Evolutionary conservation across 2,329 filamentous ascomycete species (phyloP).

Genomic region (Knoxdaviesia capensis): DNA sequence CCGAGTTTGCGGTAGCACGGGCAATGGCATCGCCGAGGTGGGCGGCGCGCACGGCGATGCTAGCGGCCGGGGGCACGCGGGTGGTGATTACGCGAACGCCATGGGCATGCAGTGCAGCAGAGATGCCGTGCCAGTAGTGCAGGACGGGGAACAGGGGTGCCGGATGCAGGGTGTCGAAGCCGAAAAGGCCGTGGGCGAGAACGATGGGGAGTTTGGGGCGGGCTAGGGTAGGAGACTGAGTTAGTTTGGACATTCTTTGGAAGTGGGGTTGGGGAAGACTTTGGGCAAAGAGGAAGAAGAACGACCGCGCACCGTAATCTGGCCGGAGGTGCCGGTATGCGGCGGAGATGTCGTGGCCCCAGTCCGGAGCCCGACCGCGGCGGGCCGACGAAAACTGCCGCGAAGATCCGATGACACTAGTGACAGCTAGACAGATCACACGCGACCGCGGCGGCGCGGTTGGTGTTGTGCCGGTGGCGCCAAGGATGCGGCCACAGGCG

Average conservation of each 20-base stretch:
- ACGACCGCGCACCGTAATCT: too few species aligned
- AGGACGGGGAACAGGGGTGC: slow-evolving; percentile 31
- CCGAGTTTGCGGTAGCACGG: slow-evolving; percentile 13
- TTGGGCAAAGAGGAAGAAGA: not conserved
- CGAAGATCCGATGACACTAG: too few species aligned
- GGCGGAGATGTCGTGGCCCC: too few species aligned
- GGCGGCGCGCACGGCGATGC: slow-evolving; percentile 38
- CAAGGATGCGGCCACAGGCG: too few species aligned
- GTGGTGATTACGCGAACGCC: slow-evolving; percentile 36
- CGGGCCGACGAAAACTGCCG: too few species aligned
- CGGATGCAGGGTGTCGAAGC: slow-evolving; percentile 37
- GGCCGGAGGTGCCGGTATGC: too few species aligned
- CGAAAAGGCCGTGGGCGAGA: slow-evolving; percentile 43
- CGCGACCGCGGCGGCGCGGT: too few species aligned
- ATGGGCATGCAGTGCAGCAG: slow-evolving; percentile 31
- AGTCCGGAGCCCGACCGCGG: too few species aligned
- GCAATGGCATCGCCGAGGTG: slow-evolving; percentile 34
- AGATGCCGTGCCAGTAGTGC: slow-evolving; percentile 46
- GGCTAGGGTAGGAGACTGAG: not conserved
- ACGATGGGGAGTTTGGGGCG: slow-evolving; percentile 38
- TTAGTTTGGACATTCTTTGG: not conserved
- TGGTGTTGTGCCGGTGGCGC: too few species aligned
- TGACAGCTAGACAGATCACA: too few species aligned
- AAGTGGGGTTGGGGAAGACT: not conserved
- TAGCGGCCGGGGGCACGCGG: slow-evolving; percentile 39